Conservation (phyloP, 352 stramenopile species). For the Globisporangium mamillatum region DNA sequence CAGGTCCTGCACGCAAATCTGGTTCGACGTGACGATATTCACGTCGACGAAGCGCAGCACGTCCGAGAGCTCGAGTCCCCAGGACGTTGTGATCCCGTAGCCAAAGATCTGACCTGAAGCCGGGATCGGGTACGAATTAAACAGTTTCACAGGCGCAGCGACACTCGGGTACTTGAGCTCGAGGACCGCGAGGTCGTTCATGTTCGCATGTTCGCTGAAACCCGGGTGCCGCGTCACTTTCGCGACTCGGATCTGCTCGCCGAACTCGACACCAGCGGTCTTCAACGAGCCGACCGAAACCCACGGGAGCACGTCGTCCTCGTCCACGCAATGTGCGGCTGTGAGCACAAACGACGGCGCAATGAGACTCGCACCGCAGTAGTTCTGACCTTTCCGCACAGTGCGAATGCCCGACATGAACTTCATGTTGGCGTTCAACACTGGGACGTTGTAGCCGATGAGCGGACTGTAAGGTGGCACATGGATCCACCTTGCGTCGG, state of each 20-base stretch:
- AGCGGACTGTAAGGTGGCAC: not conserved
- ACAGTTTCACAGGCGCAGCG: constrained; percentile 16
- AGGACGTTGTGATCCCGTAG: constrained; percentile 11
- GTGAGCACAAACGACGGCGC: constrained; percentile 13
- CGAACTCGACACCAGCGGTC: constrained; percentile 13
- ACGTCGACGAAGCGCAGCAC: constrained; percentile 20
- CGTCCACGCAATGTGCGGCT: constrained; percentile 12
- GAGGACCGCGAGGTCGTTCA: constrained; percentile 24
- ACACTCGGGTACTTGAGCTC: constrained; percentile 24
- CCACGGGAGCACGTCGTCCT: constrained; percentile 18
- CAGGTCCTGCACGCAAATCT: constrained; percentile 14
- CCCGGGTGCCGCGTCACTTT: constrained; percentile 22
- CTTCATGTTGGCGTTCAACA: constrained; percentile 4
- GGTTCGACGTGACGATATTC: constrained; percentile 11
- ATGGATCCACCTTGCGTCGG: not conserved
- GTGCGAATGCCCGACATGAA: constrained; percentile 9
- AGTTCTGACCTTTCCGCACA: constrained; percentile 10
- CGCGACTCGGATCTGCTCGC: constrained; percentile 29
- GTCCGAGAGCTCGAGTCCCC: constrained; percentile 14
- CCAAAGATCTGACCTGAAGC: constrained; percentile 14
- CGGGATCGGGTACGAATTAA: constrained; percentile 16
- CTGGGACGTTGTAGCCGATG: not conserved
- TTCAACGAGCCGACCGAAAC: constrained; percentile 26
- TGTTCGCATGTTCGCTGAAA: constrained; percentile 9
- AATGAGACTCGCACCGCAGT: constrained; percentile 14